Percentiles rank a stretch among this genome's conserved stretches.
Evolutionary conservation across 1,139 yeast species (phyloP).

Genomic region (Yamadazyma buinensis): DNA sequence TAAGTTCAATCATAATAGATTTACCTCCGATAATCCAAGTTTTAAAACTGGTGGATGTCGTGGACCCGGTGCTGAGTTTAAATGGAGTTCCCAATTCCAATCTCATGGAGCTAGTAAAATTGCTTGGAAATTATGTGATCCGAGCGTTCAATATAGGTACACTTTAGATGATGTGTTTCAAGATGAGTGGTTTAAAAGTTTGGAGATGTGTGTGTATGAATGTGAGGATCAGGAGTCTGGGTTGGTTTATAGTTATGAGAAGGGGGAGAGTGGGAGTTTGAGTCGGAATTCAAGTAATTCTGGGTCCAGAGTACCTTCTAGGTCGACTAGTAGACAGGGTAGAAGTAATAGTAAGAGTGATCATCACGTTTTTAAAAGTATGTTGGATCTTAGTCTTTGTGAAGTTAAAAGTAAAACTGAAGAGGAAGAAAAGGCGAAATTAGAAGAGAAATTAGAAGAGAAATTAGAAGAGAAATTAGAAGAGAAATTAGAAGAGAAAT

Average conservation of each 20-base stretch:
- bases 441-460: slow-evolving; percentile 6
- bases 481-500: background rate
- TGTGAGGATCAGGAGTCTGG: slow-evolving; percentile 47
- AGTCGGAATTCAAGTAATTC: slow-evolving; percentile 18
- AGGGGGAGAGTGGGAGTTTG: slow-evolving; percentile 10
- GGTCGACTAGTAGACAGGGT: slow-evolving; percentile 30
- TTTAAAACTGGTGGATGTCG: slow-evolving; percentile 48
- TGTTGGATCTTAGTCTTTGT: slow-evolving; percentile 46
- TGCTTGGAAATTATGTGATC: slow-evolving; percentile 76
- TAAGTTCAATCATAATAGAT: slow-evolving; percentile 49
- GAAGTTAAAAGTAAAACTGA: slow-evolving; percentile 2
- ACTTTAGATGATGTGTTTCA: slow-evolving; percentile 49
- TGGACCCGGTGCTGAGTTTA: slow-evolving; percentile 69
- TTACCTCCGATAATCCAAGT: slow-evolving; percentile 44
- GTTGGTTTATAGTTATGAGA: slow-evolving; percentile 20
- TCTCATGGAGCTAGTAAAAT: slow-evolving; percentile 59
- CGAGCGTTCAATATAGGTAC: slow-evolving; percentile 51
- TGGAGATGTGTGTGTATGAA: slow-evolving; percentile 63
- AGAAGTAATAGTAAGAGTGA: slow-evolving; percentile 11
- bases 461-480: no score
- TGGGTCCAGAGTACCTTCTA: slow-evolving; percentile 32
- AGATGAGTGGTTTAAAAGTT: slow-evolving; percentile 61
- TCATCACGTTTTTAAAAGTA: slow-evolving; percentile 33
- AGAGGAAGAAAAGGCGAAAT: slow-evolving; percentile 3
- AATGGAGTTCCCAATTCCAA: slow-evolving; percentile 59